phyloP scores from a whole-genome alignment of 768 basidiomycete species.

The Leucogyrophana mollusca region DNA sequence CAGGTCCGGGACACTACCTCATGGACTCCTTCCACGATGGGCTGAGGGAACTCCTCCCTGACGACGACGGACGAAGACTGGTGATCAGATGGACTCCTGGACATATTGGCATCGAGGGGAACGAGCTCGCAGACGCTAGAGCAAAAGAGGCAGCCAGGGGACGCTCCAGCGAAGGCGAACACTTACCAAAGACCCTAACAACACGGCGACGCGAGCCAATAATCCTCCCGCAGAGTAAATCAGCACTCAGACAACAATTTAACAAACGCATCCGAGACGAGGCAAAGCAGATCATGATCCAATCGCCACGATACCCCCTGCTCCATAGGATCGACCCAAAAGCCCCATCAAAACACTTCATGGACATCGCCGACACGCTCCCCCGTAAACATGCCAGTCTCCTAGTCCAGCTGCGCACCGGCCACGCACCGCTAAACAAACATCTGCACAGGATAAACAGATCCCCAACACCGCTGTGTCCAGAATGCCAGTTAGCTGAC shows the following conservation, averaged over 20 bases:
- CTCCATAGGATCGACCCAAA: constrained; percentile 3
- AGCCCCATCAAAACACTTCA: not conserved
- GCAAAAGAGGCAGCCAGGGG: not conserved
- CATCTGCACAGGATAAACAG: constrained; percentile 17
- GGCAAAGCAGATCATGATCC: not conserved
- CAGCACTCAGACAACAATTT: not conserved
- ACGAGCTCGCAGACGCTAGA: not conserved
- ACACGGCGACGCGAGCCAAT: no score
- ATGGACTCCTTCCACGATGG: not conserved
- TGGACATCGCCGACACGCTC: constrained; percentile 5
- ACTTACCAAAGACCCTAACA: not conserved
- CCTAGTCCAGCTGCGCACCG: constrained; percentile 29
- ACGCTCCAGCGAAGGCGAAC: not conserved
- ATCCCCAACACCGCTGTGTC: not conserved
- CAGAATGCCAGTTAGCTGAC: not conserved
- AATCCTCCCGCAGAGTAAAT: not conserved
- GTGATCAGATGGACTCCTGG: not conserved
- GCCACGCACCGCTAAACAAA: constrained; percentile 27
- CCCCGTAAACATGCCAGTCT: constrained; percentile 18
- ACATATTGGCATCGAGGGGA: constrained; percentile 1
- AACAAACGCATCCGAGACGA: not conserved
- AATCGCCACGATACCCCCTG: not conserved
- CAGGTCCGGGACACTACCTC: constrained; percentile 3
- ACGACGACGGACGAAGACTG: not conserved
- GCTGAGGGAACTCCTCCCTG: constrained; percentile 1